Conservation (phyloP, 139 green algal species). For the Deuterostichococcus epilithicus region DNA sequence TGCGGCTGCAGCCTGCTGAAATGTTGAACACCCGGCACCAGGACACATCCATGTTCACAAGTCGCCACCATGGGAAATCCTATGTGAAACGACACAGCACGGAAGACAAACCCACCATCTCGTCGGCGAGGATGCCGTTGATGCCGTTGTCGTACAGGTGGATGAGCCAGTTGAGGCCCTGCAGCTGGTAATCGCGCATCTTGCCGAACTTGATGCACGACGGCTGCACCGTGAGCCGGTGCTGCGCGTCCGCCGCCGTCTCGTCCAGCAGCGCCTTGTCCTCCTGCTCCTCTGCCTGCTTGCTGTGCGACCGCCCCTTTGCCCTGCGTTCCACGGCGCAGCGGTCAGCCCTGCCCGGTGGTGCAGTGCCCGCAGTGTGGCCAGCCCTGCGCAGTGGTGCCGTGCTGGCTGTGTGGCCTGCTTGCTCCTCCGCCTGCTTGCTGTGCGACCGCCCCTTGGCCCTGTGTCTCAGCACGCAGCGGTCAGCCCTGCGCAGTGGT, state of each 20-base stretch:
- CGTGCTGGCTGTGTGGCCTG: too few relatives aligned
- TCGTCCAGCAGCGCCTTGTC: constrained; percentile 93
- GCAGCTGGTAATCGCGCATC: constrained; percentile 98
- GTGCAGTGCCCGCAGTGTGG: not conserved
- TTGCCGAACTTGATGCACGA: constrained; percentile 82
- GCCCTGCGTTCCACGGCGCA: constrained; percentile 11
- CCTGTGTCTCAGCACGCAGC: too few relatives aligned
- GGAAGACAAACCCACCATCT: constrained; percentile 74
- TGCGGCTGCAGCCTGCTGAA: too few relatives aligned
- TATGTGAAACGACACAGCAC: not conserved
- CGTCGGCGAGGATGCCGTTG: constrained; percentile 99
- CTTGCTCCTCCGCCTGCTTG: too few relatives aligned
- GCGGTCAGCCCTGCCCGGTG: not conserved
- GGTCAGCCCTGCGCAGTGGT: too few relatives aligned
- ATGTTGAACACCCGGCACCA: too few relatives aligned
- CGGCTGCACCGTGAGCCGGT: constrained; percentile 81
- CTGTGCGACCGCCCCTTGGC: too few relatives aligned
- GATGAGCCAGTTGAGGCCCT: constrained; percentile 99
- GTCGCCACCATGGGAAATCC: not conserved
- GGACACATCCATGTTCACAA: too few relatives aligned
- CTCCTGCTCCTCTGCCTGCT: constrained; percentile 84
- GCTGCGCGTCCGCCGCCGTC: constrained; percentile 56
- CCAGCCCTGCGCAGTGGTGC: too few relatives aligned
- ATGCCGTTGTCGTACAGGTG: constrained; percentile 98
- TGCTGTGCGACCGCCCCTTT: constrained; percentile 48